Conservation (phyloP, 257 asterid species). For the Haberlea rhodopensis region DNA sequence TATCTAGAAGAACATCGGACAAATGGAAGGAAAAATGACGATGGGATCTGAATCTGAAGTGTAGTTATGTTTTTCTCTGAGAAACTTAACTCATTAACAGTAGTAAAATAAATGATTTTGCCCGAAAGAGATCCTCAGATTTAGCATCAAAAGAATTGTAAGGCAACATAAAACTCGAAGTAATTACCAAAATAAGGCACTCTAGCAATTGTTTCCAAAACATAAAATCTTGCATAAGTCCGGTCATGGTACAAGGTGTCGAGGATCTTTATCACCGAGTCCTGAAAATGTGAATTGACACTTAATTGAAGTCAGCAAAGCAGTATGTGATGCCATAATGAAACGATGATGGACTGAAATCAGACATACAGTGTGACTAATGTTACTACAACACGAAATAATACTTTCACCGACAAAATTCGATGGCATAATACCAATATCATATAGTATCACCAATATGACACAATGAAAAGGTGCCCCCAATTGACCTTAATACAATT, state of each 20-base stretch:
- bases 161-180: constrained; percentile 24
- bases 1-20: background rate
- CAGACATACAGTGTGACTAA: constrained; percentile 1
- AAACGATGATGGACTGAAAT: constrained; percentile 1
- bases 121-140: background rate
- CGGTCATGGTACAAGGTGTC: constrained; percentile 85
- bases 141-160: constrained; percentile 10
- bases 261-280: constrained; percentile 81
- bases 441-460: background rate
- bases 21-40: constrained; percentile 5
- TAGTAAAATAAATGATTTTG: too few species aligned
- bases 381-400: constrained; percentile 9
- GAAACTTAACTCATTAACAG: background rate
- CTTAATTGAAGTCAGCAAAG: constrained; percentile 24
- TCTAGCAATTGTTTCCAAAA: constrained; percentile 96
- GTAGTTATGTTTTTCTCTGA: background rate
- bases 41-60: background rate
- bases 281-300: constrained; percentile 53
- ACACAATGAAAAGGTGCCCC: background rate
- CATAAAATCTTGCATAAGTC: constrained; percentile 80
- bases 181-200: constrained; percentile 95
- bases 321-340: background rate
- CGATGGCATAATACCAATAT: background rate
- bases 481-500: background rate
- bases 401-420: constrained; percentile 8